phyloP scores from a whole-genome alignment of 768 basidiomycete genomes.

The Auriscalpium vulgare region DNA sequence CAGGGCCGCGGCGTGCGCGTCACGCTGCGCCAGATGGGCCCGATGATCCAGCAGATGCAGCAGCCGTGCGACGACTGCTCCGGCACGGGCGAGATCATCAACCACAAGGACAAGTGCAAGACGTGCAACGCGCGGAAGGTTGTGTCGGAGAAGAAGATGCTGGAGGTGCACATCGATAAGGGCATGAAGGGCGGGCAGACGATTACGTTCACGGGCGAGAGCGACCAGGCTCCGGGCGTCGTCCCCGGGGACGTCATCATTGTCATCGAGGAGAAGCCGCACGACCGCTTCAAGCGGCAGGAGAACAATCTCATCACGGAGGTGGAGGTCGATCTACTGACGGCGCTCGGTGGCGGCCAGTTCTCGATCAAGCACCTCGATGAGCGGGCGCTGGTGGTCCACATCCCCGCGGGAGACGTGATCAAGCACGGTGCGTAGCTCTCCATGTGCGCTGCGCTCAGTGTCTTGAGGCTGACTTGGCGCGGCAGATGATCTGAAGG shows the following conservation, averaged over 20 bases:
- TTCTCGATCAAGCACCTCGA: slow-evolving; percentile 91
- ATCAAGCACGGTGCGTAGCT: slow-evolving; percentile 77
- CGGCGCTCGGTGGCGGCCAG: slow-evolving; percentile 86
- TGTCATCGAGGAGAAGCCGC: slow-evolving; percentile 87
- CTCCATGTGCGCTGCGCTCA: not conserved
- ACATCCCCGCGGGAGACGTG: slow-evolving; percentile 82
- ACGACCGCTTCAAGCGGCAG: slow-evolving; percentile 81
- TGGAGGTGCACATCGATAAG: slow-evolving; percentile 98
- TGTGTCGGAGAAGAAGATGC: slow-evolving; percentile 86
- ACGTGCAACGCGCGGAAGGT: slow-evolving; percentile 95
- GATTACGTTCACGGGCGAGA: slow-evolving; percentile 82
- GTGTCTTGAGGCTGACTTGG: slow-evolving; percentile 1
- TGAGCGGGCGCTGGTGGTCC: slow-evolving; percentile 80
- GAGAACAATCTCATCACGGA: slow-evolving; percentile 84
- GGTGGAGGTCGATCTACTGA: slow-evolving; percentile 88
- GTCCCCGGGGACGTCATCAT: slow-evolving; percentile 93
- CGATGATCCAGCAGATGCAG: slow-evolving; percentile 99
- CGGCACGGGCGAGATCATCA: slow-evolving; percentile 94
- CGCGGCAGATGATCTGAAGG: slow-evolving; percentile 71
- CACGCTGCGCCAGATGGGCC: slow-evolving; percentile 94
- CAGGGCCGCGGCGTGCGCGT: slow-evolving; percentile 86
- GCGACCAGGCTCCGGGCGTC: slow-evolving; percentile 83
- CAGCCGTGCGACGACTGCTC: slow-evolving; percentile 89
- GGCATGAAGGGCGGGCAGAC: slow-evolving; percentile 95
- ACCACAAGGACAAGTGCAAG: slow-evolving; percentile 85